Conservation (phyloP, 805 yeast genomes). For the Metschnikowia corniflorae region DNA sequence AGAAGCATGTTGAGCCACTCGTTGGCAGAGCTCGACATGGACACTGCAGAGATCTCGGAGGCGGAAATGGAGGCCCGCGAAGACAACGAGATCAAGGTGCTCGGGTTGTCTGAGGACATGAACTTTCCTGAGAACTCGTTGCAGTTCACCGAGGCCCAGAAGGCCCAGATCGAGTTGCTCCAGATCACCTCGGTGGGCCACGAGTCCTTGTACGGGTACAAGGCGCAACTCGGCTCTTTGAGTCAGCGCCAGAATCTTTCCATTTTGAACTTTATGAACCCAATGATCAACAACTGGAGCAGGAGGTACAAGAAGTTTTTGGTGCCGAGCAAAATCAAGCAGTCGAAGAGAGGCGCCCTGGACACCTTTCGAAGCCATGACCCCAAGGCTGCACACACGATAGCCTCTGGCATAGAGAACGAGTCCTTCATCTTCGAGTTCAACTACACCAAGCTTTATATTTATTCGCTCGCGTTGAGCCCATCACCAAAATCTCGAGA, state of each 20-base stretch:
- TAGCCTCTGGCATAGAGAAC: constrained; percentile 47
- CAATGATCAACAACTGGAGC: constrained; percentile 78
- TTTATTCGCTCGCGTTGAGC: constrained; percentile 76
- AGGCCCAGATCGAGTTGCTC: constrained; percentile 75
- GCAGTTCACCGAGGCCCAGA: constrained; percentile 58
- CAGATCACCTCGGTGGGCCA: constrained; percentile 80
- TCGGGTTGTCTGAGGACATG: constrained; percentile 23
- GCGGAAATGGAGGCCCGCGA: constrained; percentile 28
- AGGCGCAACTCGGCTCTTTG: constrained; percentile 48
- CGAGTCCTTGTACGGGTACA: constrained; percentile 73
- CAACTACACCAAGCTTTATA: constrained; percentile 78
- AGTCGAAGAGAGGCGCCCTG: constrained; percentile 29
- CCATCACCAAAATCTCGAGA: constrained; percentile 26
- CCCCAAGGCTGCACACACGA: constrained; percentile 36
- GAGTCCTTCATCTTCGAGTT: constrained; percentile 79
- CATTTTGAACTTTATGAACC: constrained; percentile 66
- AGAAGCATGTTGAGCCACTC: constrained; percentile 77
- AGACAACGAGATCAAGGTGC: constrained; percentile 25
- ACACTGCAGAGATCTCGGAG: constrained; percentile 39
- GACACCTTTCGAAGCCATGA: constrained; percentile 26
- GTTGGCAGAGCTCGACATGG: constrained; percentile 61
- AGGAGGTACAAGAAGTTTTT: constrained; percentile 56
- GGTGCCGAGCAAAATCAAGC: constrained; percentile 44
- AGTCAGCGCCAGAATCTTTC: constrained; percentile 66
- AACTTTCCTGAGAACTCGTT: constrained; percentile 25